Base-by-base conservation (phyloP, 495 filamentous ascomycete genomes). In the Recurvomyces mirabilis region DNA sequence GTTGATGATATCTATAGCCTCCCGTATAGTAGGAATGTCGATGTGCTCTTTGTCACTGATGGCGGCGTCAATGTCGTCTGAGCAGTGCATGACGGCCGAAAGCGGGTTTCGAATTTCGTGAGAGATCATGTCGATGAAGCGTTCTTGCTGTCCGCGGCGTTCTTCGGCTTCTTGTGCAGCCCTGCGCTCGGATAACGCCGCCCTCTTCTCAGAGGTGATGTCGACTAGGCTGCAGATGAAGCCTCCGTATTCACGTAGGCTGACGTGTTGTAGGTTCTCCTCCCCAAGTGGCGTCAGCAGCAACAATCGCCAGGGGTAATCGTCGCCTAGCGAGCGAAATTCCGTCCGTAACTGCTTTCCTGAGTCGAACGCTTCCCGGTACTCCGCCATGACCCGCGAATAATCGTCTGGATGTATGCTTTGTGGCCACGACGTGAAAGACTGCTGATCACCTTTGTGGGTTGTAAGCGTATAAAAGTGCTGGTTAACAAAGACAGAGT, bases 71-170 rank as follows among this genome's bases (percentile, higher is more conserved):
- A 63, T 59, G 29, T 63, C 60, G 14, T 65, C 60, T 9, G 58
- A 47, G 31, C 58, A 52, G 43, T 65, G 62, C 13, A 65, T 23
- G 1, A 65, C 55, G 2, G 60, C 62, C 25, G 51, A 57, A 4
- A 65, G 51, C 2, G 62, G 62, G 38, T 65, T 65, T 5, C 62
- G 47, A 28, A 62, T 62, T 45, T 64, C 57, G 38, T 61, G 55
- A 1, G 49, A 42, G 20, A 46, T 55, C 44, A 42, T 52, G 6
- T 55, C 14, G 30, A 62, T 64, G 50, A 62, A 62, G 3, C 57
- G 45, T 49, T 64, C 61, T 38, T 64, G 62, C 42, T 65, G 62
- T 20, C 53, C 49, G 35, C 59, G 62, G 13, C 58, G 47, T 13
- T 65, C 60, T 37, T 28, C 38, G 1, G 62, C 62, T 26, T 63